Conservation (phyloP, 2,329 filamentous ascomycete genomes). For the Basipetospora chlamydospora region DNA sequence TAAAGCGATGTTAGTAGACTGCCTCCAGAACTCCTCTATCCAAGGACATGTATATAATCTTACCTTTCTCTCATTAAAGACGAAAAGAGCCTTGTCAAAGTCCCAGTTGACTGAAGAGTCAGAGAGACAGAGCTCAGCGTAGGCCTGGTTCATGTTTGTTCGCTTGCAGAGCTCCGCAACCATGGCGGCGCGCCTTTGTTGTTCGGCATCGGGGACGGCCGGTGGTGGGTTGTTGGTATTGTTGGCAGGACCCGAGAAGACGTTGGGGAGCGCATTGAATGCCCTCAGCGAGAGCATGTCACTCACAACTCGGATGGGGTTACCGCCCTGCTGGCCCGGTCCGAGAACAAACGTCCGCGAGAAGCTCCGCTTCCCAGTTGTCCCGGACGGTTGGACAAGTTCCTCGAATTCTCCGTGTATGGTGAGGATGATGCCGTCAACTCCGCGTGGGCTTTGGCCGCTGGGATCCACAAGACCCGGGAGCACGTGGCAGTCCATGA, state of each 20-base stretch:
- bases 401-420: slow-evolving; percentile 82
- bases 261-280: slow-evolving; percentile 37
- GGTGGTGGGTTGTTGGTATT: slow-evolving; percentile 11
- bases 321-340: slow-evolving; percentile 50
- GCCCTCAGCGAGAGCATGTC: slow-evolving; percentile 64
- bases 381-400: slow-evolving; percentile 38
- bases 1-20: background rate
- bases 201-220: slow-evolving; percentile 23
- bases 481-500: slow-evolving; percentile 67
- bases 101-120: slow-evolving; percentile 58
- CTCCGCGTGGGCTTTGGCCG: slow-evolving; percentile 47
- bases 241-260: slow-evolving; percentile 17
- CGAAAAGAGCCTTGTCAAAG: slow-evolving; percentile 55
- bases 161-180: slow-evolving; percentile 60
- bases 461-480: slow-evolving; percentile 56
- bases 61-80: slow-evolving; percentile 62
- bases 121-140: slow-evolving; percentile 66
- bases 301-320: slow-evolving; percentile 59
- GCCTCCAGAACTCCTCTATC: no score
- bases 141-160: slow-evolving; percentile 68
- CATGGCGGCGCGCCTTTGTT: slow-evolving; percentile 45
- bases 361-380: slow-evolving; percentile 58
- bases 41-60: background rate
- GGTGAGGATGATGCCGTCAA: slow-evolving; percentile 63
- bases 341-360: slow-evolving; percentile 69